A percentile compares a stretch with the other conserved stretches of the same genome.
Evolutionary conservation across 139 green algal genomes (phyloP).

Genomic region (Monoraphidium neglectum): DNA sequence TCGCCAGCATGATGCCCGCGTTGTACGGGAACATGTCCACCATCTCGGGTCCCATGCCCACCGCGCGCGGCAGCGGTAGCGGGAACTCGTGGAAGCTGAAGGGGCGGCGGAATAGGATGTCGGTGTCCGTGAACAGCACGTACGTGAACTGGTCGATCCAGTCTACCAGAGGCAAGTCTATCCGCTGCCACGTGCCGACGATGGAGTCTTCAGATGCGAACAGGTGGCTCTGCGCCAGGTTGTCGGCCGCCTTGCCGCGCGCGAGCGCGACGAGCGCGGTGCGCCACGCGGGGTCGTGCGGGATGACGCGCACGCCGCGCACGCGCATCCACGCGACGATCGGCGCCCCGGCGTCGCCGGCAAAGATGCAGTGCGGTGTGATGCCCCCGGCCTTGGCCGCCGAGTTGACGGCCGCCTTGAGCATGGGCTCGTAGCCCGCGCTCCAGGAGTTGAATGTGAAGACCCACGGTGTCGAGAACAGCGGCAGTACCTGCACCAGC

Average conservation of each 20-base stretch:
- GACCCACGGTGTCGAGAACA: conserved; percentile 38
- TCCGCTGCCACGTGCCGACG: conserved; percentile 22
- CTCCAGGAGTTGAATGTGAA: conserved; percentile 45
- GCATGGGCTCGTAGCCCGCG: conserved; percentile 40
- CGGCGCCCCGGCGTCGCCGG: conserved; percentile 22
- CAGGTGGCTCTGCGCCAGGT: conserved; percentile 7
- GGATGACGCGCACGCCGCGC: conserved; percentile 37
- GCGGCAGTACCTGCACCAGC: conserved; percentile 28
- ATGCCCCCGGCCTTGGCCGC: neutral
- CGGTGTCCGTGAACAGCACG: conserved; percentile 46
- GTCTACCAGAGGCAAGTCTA: conserved; percentile 34
- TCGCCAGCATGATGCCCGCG: conserved; percentile 29
- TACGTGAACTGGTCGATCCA: conserved; percentile 42
- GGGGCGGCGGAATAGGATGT: conserved; percentile 35
- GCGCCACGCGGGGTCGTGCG: conserved; percentile 35
- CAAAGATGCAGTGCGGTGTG: conserved; percentile 44
- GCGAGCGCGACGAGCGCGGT: conserved; percentile 28
- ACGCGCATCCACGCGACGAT: conserved; percentile 29
- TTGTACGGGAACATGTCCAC: conserved; percentile 21
- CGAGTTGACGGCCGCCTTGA: conserved; percentile 32
- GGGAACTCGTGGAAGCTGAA: conserved; percentile 32
- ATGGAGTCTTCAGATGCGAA: conserved; percentile 11
- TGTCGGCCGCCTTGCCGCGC: neutral
- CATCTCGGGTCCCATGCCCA: conserved; percentile 25
- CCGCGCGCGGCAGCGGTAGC: conserved; percentile 22